phyloP scores from a whole-genome alignment of 805 yeast species.

The Schizosaccharomyces japonicus region DNA sequence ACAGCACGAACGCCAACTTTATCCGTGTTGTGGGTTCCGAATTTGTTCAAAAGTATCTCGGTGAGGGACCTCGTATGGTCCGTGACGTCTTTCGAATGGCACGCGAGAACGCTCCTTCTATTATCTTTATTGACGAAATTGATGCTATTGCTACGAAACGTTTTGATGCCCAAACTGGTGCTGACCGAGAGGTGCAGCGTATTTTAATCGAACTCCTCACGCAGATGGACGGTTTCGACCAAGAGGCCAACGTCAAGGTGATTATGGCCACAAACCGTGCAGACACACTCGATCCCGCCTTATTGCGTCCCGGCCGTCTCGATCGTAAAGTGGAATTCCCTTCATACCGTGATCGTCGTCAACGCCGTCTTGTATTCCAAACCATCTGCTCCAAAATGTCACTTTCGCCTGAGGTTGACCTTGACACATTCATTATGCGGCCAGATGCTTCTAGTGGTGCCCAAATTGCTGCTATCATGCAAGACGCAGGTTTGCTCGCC shows the following conservation, averaged over 20 bases:
- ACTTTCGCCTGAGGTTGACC: conserved; percentile 88
- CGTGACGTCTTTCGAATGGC: conserved; percentile 94
- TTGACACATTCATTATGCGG: conserved; percentile 81
- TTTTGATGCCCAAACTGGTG: conserved; percentile 98
- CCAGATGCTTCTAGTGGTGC: conserved; percentile 94
- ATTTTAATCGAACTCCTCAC: conserved; percentile 81
- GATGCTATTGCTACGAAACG: conserved; percentile 98
- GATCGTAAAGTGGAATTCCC: conserved; percentile 98
- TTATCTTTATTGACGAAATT: conserved; percentile 92
- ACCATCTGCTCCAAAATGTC: conserved; percentile 96
- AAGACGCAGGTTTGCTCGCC: conserved; percentile 97
- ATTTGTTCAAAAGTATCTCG: conserved; percentile 90
- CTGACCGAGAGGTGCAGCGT: conserved; percentile 97
- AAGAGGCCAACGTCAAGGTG: conserved; percentile 71
- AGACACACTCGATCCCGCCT: conserved; percentile 96
- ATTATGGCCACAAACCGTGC: conserved; percentile 99
- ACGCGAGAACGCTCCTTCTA: conserved; percentile 88
- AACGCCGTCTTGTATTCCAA: conserved; percentile 83
- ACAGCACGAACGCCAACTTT: conserved; percentile 82
- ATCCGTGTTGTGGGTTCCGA: conserved; percentile 95
- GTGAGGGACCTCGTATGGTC: conserved; percentile 99
- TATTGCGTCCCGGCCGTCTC: conserved; percentile 91
- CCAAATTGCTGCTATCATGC: conserved; percentile 96
- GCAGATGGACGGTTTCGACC: conserved; percentile 99
- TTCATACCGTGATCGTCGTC: conserved; percentile 84